A percentile compares a stretch with the other conserved stretches of the same genome.
phyloP scores from a whole-genome alignment of 495 filamentous ascomycete species.

The Aspergillus homomorphus region DNA sequence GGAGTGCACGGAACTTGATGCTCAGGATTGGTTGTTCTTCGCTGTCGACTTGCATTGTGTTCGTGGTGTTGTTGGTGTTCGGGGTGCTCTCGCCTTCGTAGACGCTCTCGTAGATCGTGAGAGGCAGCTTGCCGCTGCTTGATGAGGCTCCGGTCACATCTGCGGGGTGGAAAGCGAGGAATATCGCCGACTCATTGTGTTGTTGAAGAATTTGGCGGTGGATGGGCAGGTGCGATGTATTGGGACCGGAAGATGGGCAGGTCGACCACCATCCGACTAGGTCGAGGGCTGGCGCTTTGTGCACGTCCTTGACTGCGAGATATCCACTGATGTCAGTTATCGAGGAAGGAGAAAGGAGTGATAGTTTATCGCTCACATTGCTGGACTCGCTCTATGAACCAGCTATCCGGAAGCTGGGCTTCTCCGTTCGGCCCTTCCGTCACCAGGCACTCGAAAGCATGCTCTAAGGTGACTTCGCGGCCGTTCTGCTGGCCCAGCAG shows the following conservation, averaged over 20 bases:
- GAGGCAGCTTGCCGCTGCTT: slow-evolving; percentile 74
- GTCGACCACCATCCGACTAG: slow-evolving; percentile 96
- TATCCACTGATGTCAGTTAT: slow-evolving; percentile 10
- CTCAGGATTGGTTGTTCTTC: slow-evolving; percentile 48
- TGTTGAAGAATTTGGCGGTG: slow-evolving; percentile 69
- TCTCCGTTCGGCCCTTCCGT: slow-evolving; percentile 42
- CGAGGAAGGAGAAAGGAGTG: not conserved
- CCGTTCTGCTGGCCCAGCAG: slow-evolving; percentile 89
- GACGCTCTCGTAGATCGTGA: slow-evolving; percentile 86
- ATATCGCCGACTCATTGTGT: slow-evolving; percentile 81
- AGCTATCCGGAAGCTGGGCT: slow-evolving; percentile 57
- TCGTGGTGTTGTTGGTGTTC: slow-evolving; percentile 53
- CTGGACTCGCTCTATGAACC: slow-evolving; percentile 77
- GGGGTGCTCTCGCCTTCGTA: slow-evolving; percentile 69
- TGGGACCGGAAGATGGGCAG: slow-evolving; percentile 68
- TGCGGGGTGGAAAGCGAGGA: slow-evolving; percentile 79
- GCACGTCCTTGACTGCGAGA: slow-evolving; percentile 75
- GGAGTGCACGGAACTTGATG: slow-evolving; percentile 77
- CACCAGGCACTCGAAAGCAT: slow-evolving; percentile 80
- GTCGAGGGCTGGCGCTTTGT: slow-evolving; percentile 77
- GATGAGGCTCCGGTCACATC: slow-evolving; percentile 43
- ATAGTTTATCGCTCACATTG: slow-evolving; percentile 60
- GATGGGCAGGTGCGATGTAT: slow-evolving; percentile 62
- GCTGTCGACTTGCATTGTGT: slow-evolving; percentile 71
- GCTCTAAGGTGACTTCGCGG: slow-evolving; percentile 83